phyloP scores from a whole-genome alignment of 2,329 filamentous ascomycete genomes.

The Fusarium sp. region DNA sequence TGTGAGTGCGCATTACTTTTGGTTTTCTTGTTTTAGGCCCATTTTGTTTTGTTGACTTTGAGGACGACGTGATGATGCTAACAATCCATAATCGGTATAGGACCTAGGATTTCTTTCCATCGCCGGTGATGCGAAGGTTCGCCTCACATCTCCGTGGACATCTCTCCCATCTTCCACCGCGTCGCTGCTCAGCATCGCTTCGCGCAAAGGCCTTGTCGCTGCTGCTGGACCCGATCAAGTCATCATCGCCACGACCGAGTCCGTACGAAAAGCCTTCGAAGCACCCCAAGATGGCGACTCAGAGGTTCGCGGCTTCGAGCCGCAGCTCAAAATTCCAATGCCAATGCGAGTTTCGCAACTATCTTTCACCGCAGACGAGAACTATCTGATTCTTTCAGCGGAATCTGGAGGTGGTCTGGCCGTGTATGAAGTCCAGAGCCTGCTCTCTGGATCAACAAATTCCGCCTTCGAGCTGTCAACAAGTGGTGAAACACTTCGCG shows the following conservation, averaged over 20 bases:
- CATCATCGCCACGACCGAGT: constrained; percentile 79
- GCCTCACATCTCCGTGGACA: constrained; percentile 83
- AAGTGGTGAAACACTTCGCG: constrained; percentile 77
- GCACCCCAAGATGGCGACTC: constrained; percentile 67
- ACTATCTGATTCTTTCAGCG: constrained; percentile 83
- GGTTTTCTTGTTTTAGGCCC: not conserved
- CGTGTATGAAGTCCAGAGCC: constrained; percentile 79
- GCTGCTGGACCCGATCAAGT: constrained; percentile 87
- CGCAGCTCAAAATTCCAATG: constrained; percentile 78
- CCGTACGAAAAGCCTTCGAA: constrained; percentile 80
- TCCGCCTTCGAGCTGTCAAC: constrained; percentile 81
- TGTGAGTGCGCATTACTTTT: constrained; percentile 58
- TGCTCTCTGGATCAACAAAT: constrained; percentile 74
- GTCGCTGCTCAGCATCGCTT: constrained; percentile 86
- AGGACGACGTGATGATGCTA: constrained; percentile 32
- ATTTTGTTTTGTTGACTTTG: constrained; percentile 29
- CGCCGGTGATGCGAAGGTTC: constrained; percentile 83
- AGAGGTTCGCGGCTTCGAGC: constrained; percentile 76
- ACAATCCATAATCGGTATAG: constrained; percentile 52
- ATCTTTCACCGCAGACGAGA: constrained; percentile 90
- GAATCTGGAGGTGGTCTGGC: constrained; percentile 84
- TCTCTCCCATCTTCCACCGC: constrained; percentile 78
- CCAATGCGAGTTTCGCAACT: constrained; percentile 85
- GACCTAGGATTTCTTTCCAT: constrained; percentile 84
- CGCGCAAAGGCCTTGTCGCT: constrained; percentile 82